Evolutionary conservation across 2,329 filamentous ascomycete species (phyloP), one percentile per base, ranked within the genome.

Genomic region (Aspergillus clavatus): DNA sequence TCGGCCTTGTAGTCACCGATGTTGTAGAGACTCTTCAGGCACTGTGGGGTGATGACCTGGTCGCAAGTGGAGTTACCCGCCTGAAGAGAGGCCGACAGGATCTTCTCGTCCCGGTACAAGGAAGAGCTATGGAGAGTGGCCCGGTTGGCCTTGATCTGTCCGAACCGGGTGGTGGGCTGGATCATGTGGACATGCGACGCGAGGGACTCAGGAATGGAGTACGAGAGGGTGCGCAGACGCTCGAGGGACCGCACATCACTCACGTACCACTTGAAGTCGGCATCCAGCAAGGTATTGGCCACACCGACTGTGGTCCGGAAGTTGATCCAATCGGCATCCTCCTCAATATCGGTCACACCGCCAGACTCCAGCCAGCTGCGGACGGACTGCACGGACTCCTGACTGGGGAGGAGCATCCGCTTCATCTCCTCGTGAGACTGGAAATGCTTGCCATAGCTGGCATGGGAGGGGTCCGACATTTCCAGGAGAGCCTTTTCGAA

Each of bases 371-470:
- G 66, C 77, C 77, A 80, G 37, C 57, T 47, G 7, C 68, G 62
- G 11, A 79, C 68, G 0, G 69, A 59, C 5, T 66, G 56, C 1
- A 69, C 58, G 0, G 74, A 67, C 3, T 65, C 58, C 7, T 58
- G 54, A 11, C 59, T 66, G 0, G 77, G 77, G 4, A 65, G 66
- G 19, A 80, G 67, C 50, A 80, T 69, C 7, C 68, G 65, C 43
- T 73, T 71, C 43, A 79, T 72, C 49, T 77, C 72, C 7, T 74
- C 66, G 6, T 72, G 69, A 11, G 58, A 58, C 12, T 67, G 62
- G 52, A 78, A 69, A 51, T 79, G 71, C 35, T 71, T 66, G 14
- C 78, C 76, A 47, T 79, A 79, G 14, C 65, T 68, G 1, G 57
- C 45, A 45, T 74, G 67, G 4, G 60, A 64, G 0, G 77, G 77